Evolutionary conservation across 352 stramenopile species (phyloP).

Genomic region (Hyphochytrium catenoides): DNA sequence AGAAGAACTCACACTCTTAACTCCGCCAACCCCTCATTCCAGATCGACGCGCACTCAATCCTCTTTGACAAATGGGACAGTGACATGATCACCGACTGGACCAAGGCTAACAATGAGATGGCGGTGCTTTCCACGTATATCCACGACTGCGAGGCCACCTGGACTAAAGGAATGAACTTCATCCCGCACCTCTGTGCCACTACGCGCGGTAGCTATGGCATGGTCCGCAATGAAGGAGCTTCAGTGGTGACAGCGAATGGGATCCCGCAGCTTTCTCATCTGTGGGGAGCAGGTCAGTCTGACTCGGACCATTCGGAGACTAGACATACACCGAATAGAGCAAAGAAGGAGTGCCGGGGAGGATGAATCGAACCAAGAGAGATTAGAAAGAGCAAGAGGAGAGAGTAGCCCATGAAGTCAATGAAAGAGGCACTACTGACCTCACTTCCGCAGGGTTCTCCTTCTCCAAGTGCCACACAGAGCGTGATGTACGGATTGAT

Average conservation of each 20-base stretch:
- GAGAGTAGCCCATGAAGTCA: no score
- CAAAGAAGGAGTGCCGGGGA: no score
- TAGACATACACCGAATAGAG: no score
- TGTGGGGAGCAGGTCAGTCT: constrained; percentile 7
- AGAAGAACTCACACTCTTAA: no score
- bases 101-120: constrained; percentile 46
- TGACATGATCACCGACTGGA: constrained; percentile 40
- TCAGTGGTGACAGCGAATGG: constrained; percentile 1
- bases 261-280: constrained; percentile 2
- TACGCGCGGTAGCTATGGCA: constrained; percentile 2
- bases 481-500: constrained; percentile 36
- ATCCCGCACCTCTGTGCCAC: constrained; percentile 7
- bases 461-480: constrained; percentile 57
- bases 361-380: no score
- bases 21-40: no score
- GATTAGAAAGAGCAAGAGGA: no score
- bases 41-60: constrained; percentile 53
- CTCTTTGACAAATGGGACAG: constrained; percentile 58
- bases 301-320: no score
- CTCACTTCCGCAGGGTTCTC: constrained; percentile 34
- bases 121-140: constrained; percentile 47
- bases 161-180: no score
- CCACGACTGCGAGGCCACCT: constrained; percentile 43
- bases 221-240: constrained; percentile 6
- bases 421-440: no score